Conservation (phyloP, 441 rosid species). For the Manihot esculenta region DNA sequence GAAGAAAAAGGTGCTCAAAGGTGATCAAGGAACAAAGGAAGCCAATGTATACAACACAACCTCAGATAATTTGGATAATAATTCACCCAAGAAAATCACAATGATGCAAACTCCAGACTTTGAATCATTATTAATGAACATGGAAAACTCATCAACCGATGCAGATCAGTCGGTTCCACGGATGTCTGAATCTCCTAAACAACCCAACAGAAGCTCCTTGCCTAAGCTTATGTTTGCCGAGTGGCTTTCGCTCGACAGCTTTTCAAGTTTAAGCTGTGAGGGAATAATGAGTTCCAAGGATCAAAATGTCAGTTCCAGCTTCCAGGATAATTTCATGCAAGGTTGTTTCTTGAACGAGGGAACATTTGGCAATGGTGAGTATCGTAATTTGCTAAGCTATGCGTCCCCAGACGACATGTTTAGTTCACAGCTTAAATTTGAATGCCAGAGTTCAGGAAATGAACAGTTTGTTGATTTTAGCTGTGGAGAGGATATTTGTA, state of each 20-base stretch:
- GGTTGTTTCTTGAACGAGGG: slow-evolving; percentile 27
- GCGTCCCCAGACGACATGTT: slow-evolving; percentile 37
- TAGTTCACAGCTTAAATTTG: slow-evolving; percentile 45
- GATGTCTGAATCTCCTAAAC: slow-evolving; percentile 24
- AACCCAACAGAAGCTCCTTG: slow-evolving; percentile 26
- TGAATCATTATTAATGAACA: slow-evolving; percentile 23
- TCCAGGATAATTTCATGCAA: slow-evolving; percentile 27
- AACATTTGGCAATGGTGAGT: slow-evolving; percentile 21
- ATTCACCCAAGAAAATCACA: neutral
- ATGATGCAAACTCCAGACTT: slow-evolving; percentile 24
- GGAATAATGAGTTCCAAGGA: slow-evolving; percentile 21
- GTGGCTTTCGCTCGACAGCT: slow-evolving; percentile 58
- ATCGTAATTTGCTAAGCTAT: slow-evolving; percentile 30
- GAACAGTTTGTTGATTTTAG: slow-evolving; percentile 35
- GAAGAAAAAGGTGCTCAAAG: slow-evolving; percentile 54
- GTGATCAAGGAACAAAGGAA: slow-evolving; percentile 26
- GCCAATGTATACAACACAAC: slow-evolving; percentile 15
- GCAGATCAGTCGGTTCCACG: slow-evolving; percentile 22
- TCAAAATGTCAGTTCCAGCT: slow-evolving; percentile 24
- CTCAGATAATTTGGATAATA: neutral
- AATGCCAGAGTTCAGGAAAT: slow-evolving; percentile 38
- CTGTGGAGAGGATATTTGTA: slow-evolving; percentile 35
- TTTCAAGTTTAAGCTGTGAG: slow-evolving; percentile 21
- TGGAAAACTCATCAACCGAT: slow-evolving; percentile 28
- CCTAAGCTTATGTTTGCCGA: slow-evolving; percentile 72